These are phyloP conservation scores for Penicillium mononematosum DNA, from an alignment of 495 filamentous ascomycete genomes.

Conservation along the genomic window DNA sequence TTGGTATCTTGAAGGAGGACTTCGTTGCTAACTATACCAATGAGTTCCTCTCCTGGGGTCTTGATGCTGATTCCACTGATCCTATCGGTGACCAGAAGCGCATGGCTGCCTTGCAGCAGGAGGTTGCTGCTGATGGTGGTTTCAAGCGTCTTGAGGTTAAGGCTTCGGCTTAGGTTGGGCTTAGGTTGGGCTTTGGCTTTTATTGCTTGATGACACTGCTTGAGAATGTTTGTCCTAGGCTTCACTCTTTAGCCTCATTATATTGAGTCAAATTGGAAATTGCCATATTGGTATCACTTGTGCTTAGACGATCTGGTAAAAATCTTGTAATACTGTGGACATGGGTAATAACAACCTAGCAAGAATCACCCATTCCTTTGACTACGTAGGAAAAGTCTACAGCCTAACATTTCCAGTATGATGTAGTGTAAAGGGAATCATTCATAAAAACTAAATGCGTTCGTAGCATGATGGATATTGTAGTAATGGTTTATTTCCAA, in stretches of 20 bases:
- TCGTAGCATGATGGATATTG: not conserved
- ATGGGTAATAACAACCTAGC: too few species aligned
- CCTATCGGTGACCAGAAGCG: slow-evolving; percentile 66
- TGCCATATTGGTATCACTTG: not conserved
- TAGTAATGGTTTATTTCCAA: not conserved
- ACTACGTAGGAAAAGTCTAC: not conserved
- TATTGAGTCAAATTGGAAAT: not conserved
- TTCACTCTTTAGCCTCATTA: slow-evolving; percentile 23
- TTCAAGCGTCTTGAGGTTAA: slow-evolving; percentile 41
- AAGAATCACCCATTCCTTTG: too few species aligned
- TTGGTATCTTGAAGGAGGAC: slow-evolving; percentile 54
- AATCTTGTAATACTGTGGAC: too few species aligned
- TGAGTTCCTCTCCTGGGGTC: slow-evolving; percentile 57
- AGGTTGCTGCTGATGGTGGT: slow-evolving; percentile 52
- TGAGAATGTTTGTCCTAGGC: not conserved
- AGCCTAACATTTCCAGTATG: not conserved
- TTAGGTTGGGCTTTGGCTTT: slow-evolving; percentile 15
- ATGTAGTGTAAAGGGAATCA: not conserved
- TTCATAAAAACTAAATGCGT: not conserved
- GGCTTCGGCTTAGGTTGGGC: slow-evolving; percentile 33
- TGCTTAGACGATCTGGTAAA: not conserved
- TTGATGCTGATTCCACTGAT: slow-evolving; percentile 59
- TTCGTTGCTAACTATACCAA: slow-evolving; percentile 71
- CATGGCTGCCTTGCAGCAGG: slow-evolving; percentile 59
- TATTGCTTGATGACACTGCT: too few species aligned